A percentile compares a stretch with the other conserved stretches of the same genome.
phyloP scores from a whole-genome alignment of 2,329 filamentous ascomycete genomes.

The Gaeumannomyces tritici region DNA sequence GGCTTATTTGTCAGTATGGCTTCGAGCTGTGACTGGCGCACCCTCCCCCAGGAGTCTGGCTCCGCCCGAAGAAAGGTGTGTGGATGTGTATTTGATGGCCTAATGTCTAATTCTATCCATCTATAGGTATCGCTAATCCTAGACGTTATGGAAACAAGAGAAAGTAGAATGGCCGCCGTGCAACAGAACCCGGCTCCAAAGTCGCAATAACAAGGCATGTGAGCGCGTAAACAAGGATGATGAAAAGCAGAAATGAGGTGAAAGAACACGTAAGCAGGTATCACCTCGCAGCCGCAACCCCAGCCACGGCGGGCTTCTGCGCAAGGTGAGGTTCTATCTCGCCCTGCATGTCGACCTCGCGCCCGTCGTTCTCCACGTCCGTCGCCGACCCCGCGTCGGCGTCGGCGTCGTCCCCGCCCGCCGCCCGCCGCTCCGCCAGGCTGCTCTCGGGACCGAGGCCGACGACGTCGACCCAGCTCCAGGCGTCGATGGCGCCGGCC shows the following conservation, averaged over 20 bases:
- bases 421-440: neutral
- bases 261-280: neutral
- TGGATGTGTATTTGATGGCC: no score
- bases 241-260: neutral
- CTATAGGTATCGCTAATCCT: no score
- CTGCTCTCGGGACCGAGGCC: constrained; percentile 29
- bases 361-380: constrained; percentile 10
- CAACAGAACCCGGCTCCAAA: neutral
- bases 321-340: constrained; percentile 21
- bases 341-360: constrained; percentile 23
- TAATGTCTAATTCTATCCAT: no score
- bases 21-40: no score
- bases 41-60: no score
- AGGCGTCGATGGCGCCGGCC: constrained; percentile 28
- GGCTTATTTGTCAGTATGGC: no score
- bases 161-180: no score
- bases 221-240: neutral
- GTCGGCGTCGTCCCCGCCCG: neutral
- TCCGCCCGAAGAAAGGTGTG: no score
- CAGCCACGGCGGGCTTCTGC: neutral
- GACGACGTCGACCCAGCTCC: constrained; percentile 43
- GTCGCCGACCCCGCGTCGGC: constrained; percentile 5
- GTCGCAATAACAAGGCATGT: neutral
- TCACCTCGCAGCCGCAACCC: neutral
- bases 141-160: no score